Conservation (phyloP, 1,139 yeast genomes). For the Pichia sp. region DNA sequence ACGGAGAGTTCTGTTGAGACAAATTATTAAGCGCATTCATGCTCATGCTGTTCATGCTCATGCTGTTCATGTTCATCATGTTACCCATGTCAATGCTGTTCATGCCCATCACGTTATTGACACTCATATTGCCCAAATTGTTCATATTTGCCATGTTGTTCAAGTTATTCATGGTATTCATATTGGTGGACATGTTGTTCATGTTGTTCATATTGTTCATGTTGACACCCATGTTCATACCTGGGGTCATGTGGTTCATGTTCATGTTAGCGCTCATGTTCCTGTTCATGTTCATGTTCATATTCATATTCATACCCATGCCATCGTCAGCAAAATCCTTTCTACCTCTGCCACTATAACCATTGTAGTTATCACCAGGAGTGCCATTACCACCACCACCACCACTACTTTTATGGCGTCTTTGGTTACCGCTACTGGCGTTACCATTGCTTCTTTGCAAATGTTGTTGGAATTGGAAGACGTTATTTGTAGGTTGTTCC, state of each 20-base stretch:
- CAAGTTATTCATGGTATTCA: background rate
- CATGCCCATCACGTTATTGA: background rate
- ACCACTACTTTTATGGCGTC: too few relatives aligned
- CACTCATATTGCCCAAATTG: background rate
- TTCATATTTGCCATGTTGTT: background rate
- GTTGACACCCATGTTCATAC: background rate
- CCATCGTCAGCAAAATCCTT: too few relatives aligned
- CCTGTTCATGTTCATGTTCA: background rate
- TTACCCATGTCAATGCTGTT: background rate
- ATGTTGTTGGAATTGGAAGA: conserved; percentile 21
- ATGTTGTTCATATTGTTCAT: background rate
- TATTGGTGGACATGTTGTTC: background rate
- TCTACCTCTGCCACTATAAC: too few relatives aligned
- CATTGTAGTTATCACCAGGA: conserved; percentile 1
- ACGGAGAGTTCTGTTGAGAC: too few relatives aligned
- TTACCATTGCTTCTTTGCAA: conserved; percentile 10
- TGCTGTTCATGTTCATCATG: background rate
- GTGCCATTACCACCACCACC: conserved; percentile 1
- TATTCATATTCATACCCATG: too few relatives aligned
- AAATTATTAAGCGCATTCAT: conserved; percentile 1
- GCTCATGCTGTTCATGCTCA: too few relatives aligned
- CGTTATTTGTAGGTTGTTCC: conserved; percentile 23
- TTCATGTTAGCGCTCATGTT: background rate
- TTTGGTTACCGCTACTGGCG: background rate
- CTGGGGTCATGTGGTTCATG: background rate